phyloP scores from a whole-genome alignment of 306 rosid genomes.

The Rubus parviflorus region DNA sequence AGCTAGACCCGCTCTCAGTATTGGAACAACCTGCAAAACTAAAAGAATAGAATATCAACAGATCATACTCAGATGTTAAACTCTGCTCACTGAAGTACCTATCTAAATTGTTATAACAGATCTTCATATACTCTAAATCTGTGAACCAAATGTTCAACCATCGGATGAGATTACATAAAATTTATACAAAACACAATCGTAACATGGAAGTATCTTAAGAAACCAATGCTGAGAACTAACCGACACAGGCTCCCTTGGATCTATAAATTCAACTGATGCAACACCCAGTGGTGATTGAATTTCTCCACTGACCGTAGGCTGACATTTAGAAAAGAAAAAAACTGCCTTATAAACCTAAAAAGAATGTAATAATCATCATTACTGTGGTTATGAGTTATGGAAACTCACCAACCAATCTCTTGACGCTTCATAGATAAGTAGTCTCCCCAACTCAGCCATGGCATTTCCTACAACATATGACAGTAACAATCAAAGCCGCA shows the following conservation, averaged over 20 bases:
- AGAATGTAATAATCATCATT: conserved; percentile 1
- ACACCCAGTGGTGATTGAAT: conserved; percentile 90
- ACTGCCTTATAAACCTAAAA: not conserved
- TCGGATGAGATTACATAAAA: not conserved
- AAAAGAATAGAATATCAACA: conserved; percentile 25
- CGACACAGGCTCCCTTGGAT: conserved; percentile 91
- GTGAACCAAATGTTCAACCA: not conserved
- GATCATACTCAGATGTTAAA: conserved; percentile 23
- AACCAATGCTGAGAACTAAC: conserved; percentile 43
- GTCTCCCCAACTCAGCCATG: conserved; percentile 94
- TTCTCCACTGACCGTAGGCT: conserved; percentile 85
- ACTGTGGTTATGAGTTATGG: not conserved
- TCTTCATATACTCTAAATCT: not conserved
- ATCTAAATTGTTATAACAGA: not conserved
- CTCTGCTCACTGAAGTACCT: not conserved
- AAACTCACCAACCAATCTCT: conserved; percentile 95
- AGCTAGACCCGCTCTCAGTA: conserved; percentile 90
- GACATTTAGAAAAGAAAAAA: conserved; percentile 8
- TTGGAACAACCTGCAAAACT: conserved; percentile 74
- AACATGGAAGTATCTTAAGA: not conserved
- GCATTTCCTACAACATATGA: conserved; percentile 67
- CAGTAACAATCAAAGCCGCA: conserved; percentile 18
- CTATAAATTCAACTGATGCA: conserved; percentile 86
- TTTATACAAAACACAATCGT: not conserved
- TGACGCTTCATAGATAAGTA: conserved; percentile 87